phyloP scores from a whole-genome alignment of 257 asterid genomes.

The Petunia secreta region DNA sequence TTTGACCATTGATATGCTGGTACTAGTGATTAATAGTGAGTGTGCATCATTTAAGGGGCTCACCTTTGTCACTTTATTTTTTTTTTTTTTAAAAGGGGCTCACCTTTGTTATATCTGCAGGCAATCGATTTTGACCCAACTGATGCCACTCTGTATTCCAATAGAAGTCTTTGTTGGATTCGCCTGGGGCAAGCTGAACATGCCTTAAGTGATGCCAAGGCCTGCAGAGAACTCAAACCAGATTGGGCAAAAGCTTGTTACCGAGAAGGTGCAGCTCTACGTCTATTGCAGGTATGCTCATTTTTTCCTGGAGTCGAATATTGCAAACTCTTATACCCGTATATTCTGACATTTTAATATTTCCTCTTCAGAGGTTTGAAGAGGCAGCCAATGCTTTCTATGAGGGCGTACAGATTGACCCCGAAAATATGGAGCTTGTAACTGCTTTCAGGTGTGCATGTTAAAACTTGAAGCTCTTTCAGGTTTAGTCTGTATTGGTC shows the following conservation, averaged over 20 bases:
- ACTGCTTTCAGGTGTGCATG: slow-evolving; percentile 78
- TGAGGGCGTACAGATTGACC: slow-evolving; percentile 83
- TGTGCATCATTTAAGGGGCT: not conserved
- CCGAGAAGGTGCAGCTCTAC: slow-evolving; percentile 95
- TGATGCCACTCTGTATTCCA: slow-evolving; percentile 74
- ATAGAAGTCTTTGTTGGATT: slow-evolving; percentile 94
- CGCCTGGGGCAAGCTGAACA: slow-evolving; percentile 89
- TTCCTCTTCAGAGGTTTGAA: slow-evolving; percentile 70
- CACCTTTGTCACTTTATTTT: too few species aligned
- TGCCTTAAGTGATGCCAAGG: slow-evolving; percentile 86
- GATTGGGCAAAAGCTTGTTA: slow-evolving; percentile 98
- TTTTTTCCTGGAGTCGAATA: not conserved
- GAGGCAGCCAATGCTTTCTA: slow-evolving; percentile 96
- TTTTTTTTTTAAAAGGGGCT: too few species aligned
- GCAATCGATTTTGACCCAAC: slow-evolving; percentile 89
- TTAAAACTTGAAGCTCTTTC: not conserved
- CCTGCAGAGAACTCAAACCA: slow-evolving; percentile 80
- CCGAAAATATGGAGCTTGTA: slow-evolving; percentile 86
- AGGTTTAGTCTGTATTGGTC: too few species aligned
- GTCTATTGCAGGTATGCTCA: slow-evolving; percentile 63
- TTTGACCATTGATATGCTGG: not conserved
- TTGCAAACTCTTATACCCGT: not conserved
- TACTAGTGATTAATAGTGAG: not conserved
- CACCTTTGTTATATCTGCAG: slow-evolving; percentile 42
- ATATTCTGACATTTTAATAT: slow-evolving; percentile 19